Conservation (phyloP, 306 rosid genomes). For the Dalbergia cochinchinensis region DNA sequence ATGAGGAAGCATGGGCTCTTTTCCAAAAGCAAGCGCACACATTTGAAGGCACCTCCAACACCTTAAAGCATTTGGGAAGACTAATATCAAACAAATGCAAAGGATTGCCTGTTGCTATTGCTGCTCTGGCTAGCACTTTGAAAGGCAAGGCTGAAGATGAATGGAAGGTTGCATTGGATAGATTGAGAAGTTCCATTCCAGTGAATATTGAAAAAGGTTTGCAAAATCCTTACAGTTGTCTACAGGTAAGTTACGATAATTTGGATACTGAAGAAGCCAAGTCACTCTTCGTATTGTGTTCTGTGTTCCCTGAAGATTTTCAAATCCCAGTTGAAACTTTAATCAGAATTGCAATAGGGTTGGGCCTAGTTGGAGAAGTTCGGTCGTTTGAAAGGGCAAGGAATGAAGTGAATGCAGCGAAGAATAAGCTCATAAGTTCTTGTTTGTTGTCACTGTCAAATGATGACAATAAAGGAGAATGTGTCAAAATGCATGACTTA, state of each 20-base stretch:
- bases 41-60: neutral
- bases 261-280: neutral
- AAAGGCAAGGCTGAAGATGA: neutral
- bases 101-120: conserved; percentile 37
- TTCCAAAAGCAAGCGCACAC: neutral
- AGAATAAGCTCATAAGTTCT: neutral
- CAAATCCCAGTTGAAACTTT: neutral
- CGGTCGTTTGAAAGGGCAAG: neutral
- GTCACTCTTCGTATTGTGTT: neutral
- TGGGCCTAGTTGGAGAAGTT: neutral
- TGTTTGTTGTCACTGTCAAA: neutral
- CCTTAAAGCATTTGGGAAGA: neutral
- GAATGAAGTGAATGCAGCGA: neutral
- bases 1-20: neutral
- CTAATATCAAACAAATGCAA: conserved; percentile 22
- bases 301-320: conserved; percentile 30
- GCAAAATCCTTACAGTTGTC: neutral
- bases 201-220: neutral
- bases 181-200: neutral
- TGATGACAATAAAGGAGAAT: neutral
- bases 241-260: neutral
- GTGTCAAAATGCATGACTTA: conserved; percentile 31
- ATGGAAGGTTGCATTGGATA: neutral
- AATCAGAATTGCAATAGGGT: neutral
- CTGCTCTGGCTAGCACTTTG: neutral